Evolutionary conservation across 306 rosid genomes (phyloP).

Genomic region (Macrotyloma uniflorum): DNA sequence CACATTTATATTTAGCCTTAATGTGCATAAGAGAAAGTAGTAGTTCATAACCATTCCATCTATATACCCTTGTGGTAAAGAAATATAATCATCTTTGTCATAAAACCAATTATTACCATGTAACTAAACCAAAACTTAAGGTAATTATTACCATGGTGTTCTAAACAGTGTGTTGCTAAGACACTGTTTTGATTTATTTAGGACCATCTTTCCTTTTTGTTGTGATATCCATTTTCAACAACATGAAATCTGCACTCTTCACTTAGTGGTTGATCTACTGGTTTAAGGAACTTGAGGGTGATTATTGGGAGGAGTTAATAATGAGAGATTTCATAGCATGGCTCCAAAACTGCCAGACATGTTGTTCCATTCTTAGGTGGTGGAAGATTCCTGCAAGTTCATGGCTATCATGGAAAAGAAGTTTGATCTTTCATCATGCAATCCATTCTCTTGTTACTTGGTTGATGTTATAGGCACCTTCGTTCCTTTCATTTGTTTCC

Average conservation of each 20-base stretch:
- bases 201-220: slow-evolving; percentile 29
- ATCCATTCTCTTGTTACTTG: slow-evolving; percentile 52
- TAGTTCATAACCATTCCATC: slow-evolving; percentile 28
- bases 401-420: slow-evolving; percentile 55
- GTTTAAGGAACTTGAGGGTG: too few species aligned
- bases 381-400: slow-evolving; percentile 55
- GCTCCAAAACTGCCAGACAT: too few species aligned
- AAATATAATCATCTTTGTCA: not conserved
- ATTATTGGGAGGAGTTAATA: too few species aligned
- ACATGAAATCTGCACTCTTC: too few species aligned
- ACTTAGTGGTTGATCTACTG: too few species aligned
- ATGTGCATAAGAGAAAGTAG: slow-evolving; percentile 1
- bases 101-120: slow-evolving; percentile 2
- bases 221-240: too few species aligned
- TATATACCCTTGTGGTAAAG: not conserved
- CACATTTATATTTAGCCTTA: slow-evolving; percentile 24
- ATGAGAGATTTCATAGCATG: too few species aligned
- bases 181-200: slow-evolving; percentile 10
- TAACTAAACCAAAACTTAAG: too few species aligned
- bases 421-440: slow-evolving; percentile 50
- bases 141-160: too few species aligned
- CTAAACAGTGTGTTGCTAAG: not conserved
- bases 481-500: too few species aligned
- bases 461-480: slow-evolving; percentile 35
- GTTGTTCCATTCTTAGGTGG: slow-evolving; percentile 45